phyloP scores from a whole-genome alignment of 1,284 basidiomycete genomes.

The Leccinum fallax region DNA sequence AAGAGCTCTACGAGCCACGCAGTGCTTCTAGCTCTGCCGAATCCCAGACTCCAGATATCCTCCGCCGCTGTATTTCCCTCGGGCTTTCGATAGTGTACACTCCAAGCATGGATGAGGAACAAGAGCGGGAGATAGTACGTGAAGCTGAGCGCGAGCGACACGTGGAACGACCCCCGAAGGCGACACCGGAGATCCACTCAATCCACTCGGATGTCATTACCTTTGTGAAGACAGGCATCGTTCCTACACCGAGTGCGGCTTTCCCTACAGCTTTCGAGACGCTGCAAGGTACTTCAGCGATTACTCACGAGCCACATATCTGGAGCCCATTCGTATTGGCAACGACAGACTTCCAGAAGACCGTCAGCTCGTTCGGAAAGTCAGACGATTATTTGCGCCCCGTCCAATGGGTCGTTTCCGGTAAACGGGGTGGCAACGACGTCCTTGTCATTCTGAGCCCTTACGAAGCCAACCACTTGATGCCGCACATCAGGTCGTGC shows the following conservation, averaged over 20 bases:
- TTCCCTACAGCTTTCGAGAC: constrained; percentile 17
- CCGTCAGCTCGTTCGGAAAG: not conserved
- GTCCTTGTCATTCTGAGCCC: constrained; percentile 48
- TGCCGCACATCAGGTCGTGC: constrained; percentile 41
- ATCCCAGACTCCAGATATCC: constrained; percentile 17
- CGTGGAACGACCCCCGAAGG: constrained; percentile 37
- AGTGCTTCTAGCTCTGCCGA: not conserved
- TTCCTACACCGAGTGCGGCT: not conserved
- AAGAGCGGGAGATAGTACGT: constrained; percentile 42
- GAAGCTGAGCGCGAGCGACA: constrained; percentile 47
- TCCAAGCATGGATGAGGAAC: constrained; percentile 7
- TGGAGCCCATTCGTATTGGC: constrained; percentile 31
- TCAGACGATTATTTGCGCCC: constrained; percentile 42
- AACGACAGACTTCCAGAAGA: constrained; percentile 36
- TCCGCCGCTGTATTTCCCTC: not conserved
- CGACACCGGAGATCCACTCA: constrained; percentile 22
- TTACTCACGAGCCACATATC: constrained; percentile 4
- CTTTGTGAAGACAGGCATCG: constrained; percentile 32
- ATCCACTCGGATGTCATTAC: constrained; percentile 22
- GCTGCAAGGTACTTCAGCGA: constrained; percentile 15
- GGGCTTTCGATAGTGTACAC: not conserved
- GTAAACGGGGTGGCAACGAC: not conserved
- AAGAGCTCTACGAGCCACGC: constrained; percentile 38
- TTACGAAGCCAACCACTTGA: constrained; percentile 44
- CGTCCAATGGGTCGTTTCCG: constrained; percentile 47